A percentile compares a stretch with the other conserved stretches of the same genome.
phyloP scores from a whole-genome alignment of 108 stramenopile genomes.

The Nannochloropsis gaditana region DNA sequence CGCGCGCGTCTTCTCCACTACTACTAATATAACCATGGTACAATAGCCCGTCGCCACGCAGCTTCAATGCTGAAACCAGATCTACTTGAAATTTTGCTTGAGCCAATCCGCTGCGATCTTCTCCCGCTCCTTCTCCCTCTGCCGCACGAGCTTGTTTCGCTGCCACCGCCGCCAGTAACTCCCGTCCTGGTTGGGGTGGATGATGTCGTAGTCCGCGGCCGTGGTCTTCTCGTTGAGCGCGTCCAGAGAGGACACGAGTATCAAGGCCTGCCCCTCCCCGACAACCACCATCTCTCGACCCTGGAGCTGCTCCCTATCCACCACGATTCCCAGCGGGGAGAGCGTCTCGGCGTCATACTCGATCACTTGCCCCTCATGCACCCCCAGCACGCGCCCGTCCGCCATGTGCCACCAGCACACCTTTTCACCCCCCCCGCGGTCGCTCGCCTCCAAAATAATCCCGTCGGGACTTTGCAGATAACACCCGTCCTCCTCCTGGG shows the following conservation, averaged over 20 bases:
- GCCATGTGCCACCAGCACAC: slow-evolving; percentile 88
- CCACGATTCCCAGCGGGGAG: slow-evolving; percentile 82
- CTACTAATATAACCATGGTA: too few species aligned
- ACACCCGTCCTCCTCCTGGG: slow-evolving; percentile 62
- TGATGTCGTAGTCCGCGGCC: slow-evolving; percentile 48
- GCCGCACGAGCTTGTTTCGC: slow-evolving; percentile 80
- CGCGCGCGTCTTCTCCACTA: too few species aligned
- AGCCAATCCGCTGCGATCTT: slow-evolving; percentile 66
- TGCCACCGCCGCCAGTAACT: slow-evolving; percentile 85
- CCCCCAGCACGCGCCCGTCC: slow-evolving; percentile 76
- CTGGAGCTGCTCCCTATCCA: slow-evolving; percentile 63
- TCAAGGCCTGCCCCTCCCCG: slow-evolving; percentile 46
- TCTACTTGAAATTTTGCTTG: slow-evolving; percentile 40
- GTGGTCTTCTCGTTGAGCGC: slow-evolving; percentile 14
- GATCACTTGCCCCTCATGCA: slow-evolving; percentile 73
- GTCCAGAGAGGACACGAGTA: slow-evolving; percentile 40
- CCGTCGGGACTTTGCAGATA: slow-evolving; percentile 55
- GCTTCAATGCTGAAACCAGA: background rate
- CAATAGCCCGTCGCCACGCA: too few species aligned
- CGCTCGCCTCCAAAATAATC: slow-evolving; percentile 21
- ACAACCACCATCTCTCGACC: slow-evolving; percentile 58
- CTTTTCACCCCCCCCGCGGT: slow-evolving; percentile 40
- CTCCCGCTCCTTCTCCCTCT: slow-evolving; percentile 72
- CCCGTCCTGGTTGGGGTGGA: slow-evolving; percentile 92
- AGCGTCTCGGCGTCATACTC: slow-evolving; percentile 84